These are phyloP conservation scores for Neurospora discreta DNA, from an alignment of 495 filamentous ascomycete species.

Conservation along the genomic window DNA sequence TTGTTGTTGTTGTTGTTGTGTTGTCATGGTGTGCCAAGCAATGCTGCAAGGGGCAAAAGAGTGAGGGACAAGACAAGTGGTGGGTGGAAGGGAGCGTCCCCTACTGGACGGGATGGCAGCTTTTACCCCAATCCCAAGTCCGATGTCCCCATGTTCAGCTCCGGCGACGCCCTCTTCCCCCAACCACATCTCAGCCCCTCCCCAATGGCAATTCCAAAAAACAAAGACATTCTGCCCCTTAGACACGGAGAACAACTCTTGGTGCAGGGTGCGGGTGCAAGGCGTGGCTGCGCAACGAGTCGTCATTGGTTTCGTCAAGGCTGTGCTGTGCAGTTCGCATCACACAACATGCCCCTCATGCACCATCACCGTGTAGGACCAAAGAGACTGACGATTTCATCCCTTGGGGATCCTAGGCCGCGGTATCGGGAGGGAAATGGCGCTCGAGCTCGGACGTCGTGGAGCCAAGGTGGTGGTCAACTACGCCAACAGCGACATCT, in stretches of 20 bases:
- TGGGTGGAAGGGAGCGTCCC: background rate
- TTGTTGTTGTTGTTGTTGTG: constrained; percentile 4
- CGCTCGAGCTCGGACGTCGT: constrained; percentile 62
- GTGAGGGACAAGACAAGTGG: background rate
- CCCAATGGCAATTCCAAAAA: background rate
- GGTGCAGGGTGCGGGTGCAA: background rate
- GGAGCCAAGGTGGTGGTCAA: constrained; percentile 71
- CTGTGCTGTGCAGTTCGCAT: background rate
- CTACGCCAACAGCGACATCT: constrained; percentile 51
- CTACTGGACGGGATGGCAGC: constrained; percentile 9
- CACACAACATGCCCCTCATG: background rate
- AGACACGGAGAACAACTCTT: background rate
- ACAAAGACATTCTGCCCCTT: background rate
- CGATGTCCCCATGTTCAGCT: constrained; percentile 12
- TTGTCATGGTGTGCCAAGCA: background rate
- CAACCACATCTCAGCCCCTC: background rate
- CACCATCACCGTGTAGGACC: background rate
- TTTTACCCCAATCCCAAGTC: constrained; percentile 27
- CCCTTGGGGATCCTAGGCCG: constrained; percentile 32
- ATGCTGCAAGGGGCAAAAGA: background rate
- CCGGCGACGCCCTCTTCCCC: background rate
- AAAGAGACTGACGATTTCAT: background rate
- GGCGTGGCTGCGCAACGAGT: background rate
- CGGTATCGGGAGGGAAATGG: constrained; percentile 68
- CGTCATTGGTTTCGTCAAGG: background rate